Conservation (phyloP, 139 green algal genomes). For the Diplosphaera chodatii region DNA sequence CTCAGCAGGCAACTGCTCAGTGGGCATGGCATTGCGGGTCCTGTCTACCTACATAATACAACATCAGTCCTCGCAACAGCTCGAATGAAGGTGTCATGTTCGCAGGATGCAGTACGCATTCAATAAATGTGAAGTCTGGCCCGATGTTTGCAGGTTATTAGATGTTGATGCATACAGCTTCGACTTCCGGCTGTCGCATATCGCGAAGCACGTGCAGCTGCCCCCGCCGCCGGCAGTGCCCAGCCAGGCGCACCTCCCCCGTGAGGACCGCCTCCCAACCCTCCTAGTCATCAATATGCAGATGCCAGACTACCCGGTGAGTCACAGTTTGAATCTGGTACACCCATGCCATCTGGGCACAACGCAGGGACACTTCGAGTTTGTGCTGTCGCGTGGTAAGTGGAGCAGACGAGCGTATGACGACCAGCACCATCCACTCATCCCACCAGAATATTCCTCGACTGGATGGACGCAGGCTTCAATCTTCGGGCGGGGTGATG, state of each 20-base stretch:
- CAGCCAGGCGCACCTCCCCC: slow-evolving; percentile 17
- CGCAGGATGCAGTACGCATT: too few species aligned
- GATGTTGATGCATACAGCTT: slow-evolving; percentile 63
- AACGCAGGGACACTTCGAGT: too few species aligned
- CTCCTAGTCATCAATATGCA: slow-evolving; percentile 83
- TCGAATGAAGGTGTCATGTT: too few species aligned
- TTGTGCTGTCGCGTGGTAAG: too few species aligned
- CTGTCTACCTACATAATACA: too few species aligned
- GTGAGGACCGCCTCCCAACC: slow-evolving; percentile 45
- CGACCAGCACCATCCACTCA: not conserved
- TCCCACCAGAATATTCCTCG: too few species aligned
- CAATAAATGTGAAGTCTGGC: too few species aligned
- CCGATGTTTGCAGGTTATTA: slow-evolving; percentile 39
- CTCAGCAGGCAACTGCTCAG: too few species aligned
- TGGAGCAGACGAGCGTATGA: not conserved
- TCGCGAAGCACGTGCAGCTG: slow-evolving; percentile 60
- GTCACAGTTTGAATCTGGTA: too few species aligned
- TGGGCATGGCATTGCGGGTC: too few species aligned
- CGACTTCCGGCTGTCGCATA: slow-evolving; percentile 66
- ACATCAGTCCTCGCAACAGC: too few species aligned
- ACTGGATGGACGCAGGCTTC: slow-evolving; percentile 26
- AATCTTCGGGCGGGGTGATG: slow-evolving; percentile 62
- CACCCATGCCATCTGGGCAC: too few species aligned
- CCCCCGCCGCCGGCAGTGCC: slow-evolving; percentile 35
- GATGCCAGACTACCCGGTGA: slow-evolving; percentile 64